These are phyloP conservation scores for Harringtonia lauricola DNA, from an alignment of 2,329 filamentous ascomycete species.

Conservation along the genomic window DNA sequence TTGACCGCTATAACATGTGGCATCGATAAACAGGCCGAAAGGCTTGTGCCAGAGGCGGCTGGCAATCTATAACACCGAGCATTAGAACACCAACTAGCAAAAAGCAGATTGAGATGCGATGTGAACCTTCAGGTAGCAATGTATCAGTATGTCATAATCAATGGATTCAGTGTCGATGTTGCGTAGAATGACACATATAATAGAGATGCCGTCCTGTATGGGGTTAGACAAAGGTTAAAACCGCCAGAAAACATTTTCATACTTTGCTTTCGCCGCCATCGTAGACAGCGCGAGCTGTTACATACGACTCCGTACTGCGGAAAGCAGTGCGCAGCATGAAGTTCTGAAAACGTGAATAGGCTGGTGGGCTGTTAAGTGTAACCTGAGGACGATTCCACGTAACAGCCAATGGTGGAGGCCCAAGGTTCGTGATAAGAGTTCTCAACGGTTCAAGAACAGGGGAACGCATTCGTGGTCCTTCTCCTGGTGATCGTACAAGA, in stretches of 20 bases:
- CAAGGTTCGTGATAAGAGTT: conserved; percentile 53
- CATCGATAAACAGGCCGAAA: conserved; percentile 57
- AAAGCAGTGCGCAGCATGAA: conserved; percentile 64
- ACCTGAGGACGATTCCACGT: conserved; percentile 60
- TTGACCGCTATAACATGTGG: conserved; percentile 58
- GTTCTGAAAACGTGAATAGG: conserved; percentile 59
- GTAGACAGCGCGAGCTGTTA: conserved; percentile 55
- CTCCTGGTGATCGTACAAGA: conserved; percentile 41
- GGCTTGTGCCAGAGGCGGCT: conserved; percentile 60
- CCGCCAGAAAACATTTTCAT: background rate
- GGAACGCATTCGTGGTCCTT: conserved; percentile 38
- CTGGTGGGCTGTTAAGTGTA: conserved; percentile 49
- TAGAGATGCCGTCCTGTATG: conserved; percentile 49
- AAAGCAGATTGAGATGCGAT: background rate
- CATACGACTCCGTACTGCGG: conserved; percentile 50
- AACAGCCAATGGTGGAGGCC: conserved; percentile 55
- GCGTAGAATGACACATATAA: conserved; percentile 58
- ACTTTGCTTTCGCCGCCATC: conserved; percentile 62
- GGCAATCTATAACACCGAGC: conserved; percentile 40
- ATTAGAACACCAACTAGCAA: background rate
- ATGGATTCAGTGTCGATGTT: conserved; percentile 56
- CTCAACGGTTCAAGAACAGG: conserved; percentile 49
- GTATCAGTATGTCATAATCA: conserved; percentile 55
- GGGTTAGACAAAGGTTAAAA: background rate
- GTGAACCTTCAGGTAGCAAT: conserved; percentile 54